A percentile compares a stretch with the other conserved stretches of the same genome.
phyloP scores from a whole-genome alignment of 352 stramenopile species.

The Phytophthora chlamydospora region DNA sequence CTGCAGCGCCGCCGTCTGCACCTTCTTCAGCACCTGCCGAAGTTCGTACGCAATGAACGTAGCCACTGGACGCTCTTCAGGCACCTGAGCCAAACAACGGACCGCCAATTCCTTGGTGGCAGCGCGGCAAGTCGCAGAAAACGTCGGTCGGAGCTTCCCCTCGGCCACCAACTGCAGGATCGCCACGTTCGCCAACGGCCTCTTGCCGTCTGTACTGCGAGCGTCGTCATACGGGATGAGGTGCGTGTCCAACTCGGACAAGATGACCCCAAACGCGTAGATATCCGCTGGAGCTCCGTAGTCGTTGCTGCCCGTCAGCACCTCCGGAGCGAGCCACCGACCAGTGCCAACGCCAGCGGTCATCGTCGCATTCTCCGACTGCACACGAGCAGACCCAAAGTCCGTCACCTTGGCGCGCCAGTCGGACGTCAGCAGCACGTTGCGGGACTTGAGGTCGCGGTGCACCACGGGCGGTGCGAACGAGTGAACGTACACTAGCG shows the following conservation, averaged over 20 bases:
- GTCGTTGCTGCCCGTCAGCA: constrained; percentile 46
- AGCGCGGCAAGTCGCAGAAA: constrained; percentile 6
- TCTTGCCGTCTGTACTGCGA: constrained; percentile 34
- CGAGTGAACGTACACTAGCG: constrained; percentile 49
- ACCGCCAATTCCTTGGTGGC: constrained; percentile 13
- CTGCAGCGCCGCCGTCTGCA: not conserved
- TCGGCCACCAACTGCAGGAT: constrained; percentile 52
- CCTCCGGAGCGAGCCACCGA: constrained; percentile 59
- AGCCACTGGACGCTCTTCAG: constrained; percentile 8
- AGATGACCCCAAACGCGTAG: constrained; percentile 53
- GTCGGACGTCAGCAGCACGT: constrained; percentile 42
- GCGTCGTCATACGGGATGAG: constrained; percentile 42
- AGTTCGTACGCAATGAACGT: constrained; percentile 17
- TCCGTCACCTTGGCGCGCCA: constrained; percentile 33
- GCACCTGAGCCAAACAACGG: constrained; percentile 10
- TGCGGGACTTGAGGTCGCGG: constrained; percentile 61
- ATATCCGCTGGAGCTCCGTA: constrained; percentile 58
- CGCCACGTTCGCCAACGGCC: constrained; percentile 43
- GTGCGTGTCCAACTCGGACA: constrained; percentile 54
- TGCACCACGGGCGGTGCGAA: constrained; percentile 46
- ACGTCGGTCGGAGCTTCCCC: constrained; percentile 29
- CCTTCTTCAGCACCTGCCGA: not conserved
- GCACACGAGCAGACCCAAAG: constrained; percentile 30
- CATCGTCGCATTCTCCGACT: constrained; percentile 34
- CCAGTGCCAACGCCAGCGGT: constrained; percentile 53